Evolutionary conservation across 73 alveolate genomes (phyloP).

Genomic region (Chromera velia): DNA sequence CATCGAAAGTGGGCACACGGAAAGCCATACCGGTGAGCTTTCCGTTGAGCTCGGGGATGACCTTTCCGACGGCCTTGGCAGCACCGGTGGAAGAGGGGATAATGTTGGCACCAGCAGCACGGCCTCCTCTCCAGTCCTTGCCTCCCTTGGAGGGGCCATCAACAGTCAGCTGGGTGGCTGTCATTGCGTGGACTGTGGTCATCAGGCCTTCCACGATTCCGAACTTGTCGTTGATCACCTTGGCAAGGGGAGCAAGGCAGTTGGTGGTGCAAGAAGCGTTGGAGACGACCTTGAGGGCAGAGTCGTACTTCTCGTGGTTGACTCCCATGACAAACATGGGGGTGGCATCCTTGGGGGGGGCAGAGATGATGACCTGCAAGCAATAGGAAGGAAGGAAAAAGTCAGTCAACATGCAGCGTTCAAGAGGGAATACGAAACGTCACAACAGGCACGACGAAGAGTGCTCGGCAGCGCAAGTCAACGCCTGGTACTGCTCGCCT

Average conservation of each 20-base stretch:
- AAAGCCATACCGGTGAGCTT: slow-evolving; percentile 96
- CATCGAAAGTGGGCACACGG: slow-evolving; percentile 93
- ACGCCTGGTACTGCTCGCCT: too few species aligned
- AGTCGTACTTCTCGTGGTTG: slow-evolving; percentile 22
- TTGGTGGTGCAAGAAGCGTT: slow-evolving; percentile 96
- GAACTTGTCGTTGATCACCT: slow-evolving; percentile 83
- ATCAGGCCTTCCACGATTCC: slow-evolving; percentile 79
- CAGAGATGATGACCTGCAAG: slow-evolving; percentile 84
- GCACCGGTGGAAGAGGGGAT: slow-evolving; percentile 96
- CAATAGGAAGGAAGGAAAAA: slow-evolving; percentile 83
- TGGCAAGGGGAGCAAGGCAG: slow-evolving; percentile 90
- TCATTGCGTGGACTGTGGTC: slow-evolving; percentile 93
- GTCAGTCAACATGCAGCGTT: slow-evolving; percentile 81
- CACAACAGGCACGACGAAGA: too few species aligned
- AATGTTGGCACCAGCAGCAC: slow-evolving; percentile 86
- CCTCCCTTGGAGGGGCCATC: slow-evolving; percentile 96
- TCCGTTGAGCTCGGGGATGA: slow-evolving; percentile 83
- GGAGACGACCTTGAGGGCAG: slow-evolving; percentile 67
- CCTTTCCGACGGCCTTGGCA: slow-evolving; percentile 93
- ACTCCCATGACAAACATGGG: slow-evolving; percentile 89
- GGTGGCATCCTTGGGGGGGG: slow-evolving; percentile 86
- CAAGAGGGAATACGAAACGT: too few species aligned
- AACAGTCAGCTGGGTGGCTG: slow-evolving; percentile 87
- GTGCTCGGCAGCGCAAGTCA: too few species aligned
- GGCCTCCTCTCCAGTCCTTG: slow-evolving; percentile 95